These are phyloP conservation scores for Rhizopogon vulgaris DNA, from an alignment of 768 basidiomycete genomes.

Conservation along the genomic window DNA sequence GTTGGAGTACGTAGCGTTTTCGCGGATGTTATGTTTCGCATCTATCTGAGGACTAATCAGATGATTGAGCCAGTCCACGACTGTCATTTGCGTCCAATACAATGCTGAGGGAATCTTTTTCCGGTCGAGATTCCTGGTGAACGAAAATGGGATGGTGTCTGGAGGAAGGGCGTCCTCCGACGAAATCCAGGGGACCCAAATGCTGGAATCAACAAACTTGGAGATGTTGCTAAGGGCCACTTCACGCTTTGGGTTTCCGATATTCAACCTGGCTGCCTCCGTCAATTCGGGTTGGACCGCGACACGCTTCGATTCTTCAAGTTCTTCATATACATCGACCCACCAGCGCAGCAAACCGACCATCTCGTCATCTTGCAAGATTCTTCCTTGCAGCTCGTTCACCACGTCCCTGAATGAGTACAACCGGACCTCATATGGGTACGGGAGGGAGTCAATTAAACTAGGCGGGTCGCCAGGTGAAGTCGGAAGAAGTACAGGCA, in stretches of 20 bases:
- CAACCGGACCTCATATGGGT: conserved; percentile 55
- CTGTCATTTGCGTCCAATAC: conserved; percentile 67
- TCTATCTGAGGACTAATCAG: conserved; percentile 43
- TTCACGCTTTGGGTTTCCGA: conserved; percentile 21
- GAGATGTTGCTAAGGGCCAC: conserved; percentile 57
- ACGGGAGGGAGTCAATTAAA: conserved; percentile 58
- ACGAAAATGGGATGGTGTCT: conserved; percentile 59
- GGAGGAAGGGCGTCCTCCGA: conserved; percentile 69
- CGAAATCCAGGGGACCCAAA: conserved; percentile 50
- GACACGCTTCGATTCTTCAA: conserved; percentile 1
- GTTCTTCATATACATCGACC: conserved; percentile 29
- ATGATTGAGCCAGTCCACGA: conserved; percentile 67
- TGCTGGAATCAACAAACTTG: conserved; percentile 60
- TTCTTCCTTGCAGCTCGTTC: conserved; percentile 57
- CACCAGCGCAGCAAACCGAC: conserved; percentile 84
- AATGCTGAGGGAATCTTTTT: conserved; percentile 52
- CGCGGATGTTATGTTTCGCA: conserved; percentile 50
- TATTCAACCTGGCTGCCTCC: background rate
- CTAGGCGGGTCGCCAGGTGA: conserved; percentile 44
- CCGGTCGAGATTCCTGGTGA: conserved; percentile 52
- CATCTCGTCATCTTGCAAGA: conserved; percentile 65
- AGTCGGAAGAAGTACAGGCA: conserved; percentile 51
- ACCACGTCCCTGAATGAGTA: conserved; percentile 78
- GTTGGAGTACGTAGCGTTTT: conserved; percentile 68
- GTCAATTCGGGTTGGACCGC: background rate